Conservation (phyloP, 805 yeast species). For the Tetrapisispora fleetii region DNA sequence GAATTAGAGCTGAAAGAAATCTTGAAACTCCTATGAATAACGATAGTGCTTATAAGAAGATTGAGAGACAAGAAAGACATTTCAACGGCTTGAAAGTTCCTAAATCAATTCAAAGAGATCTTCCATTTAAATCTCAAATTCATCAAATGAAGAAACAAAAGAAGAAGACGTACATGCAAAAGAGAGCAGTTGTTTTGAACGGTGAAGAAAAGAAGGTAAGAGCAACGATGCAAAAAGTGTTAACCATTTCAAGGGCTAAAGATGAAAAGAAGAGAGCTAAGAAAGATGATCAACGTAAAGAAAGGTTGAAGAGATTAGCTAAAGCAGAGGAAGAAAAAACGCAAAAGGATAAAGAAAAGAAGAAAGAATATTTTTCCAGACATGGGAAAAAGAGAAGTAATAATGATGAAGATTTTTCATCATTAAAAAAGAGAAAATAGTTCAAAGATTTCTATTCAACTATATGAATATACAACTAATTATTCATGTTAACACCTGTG, state of each 20-base stretch:
- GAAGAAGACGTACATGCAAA: conserved; percentile 70
- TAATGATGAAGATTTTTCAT: conserved; percentile 18
- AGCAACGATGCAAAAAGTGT: conserved; percentile 75
- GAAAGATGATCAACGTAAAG: conserved; percentile 66
- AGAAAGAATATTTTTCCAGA: conserved; percentile 74
- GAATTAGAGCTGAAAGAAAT: conserved; percentile 68
- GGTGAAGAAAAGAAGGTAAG: conserved; percentile 94
- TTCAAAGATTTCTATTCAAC: neutral
- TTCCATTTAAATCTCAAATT: conserved; percentile 90
- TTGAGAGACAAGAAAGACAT: conserved; percentile 75
- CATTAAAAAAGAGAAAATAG: conserved; percentile 10
- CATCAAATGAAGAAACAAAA: conserved; percentile 81
- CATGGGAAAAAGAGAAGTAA: conserved; percentile 55
- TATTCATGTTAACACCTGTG: neutral
- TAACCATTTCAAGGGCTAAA: conserved; percentile 77
- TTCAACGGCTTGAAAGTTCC: conserved; percentile 89
- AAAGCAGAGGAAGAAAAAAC: conserved; percentile 57
- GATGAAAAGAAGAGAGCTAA: conserved; percentile 65
- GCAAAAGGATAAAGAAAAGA: conserved; percentile 74
- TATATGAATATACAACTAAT: neutral
- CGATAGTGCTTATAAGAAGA: conserved; percentile 49
- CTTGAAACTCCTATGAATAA: conserved; percentile 51
- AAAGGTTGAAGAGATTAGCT: conserved; percentile 65
- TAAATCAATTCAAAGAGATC: conserved; percentile 55
- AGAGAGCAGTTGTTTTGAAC: conserved; percentile 86